These are phyloP conservation scores for Moricandia arvensis DNA, from an alignment of 345 rosid genomes.

Conservation along the genomic window DNA sequence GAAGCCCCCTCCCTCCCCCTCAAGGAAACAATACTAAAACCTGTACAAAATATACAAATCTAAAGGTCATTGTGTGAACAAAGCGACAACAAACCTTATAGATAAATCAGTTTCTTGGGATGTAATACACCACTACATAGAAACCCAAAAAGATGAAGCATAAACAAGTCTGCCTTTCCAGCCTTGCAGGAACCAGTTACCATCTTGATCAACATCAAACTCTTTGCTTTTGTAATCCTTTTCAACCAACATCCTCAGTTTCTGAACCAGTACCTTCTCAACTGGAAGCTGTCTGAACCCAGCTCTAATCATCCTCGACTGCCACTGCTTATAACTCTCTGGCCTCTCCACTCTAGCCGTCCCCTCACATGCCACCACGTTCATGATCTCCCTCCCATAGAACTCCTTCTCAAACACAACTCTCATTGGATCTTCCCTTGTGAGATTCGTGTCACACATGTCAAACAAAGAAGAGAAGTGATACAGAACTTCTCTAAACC, in stretches of 20 bases:
- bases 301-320: constrained; percentile 50
- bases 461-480: constrained; percentile 70
- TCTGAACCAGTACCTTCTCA: constrained; percentile 43
- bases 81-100: not conserved
- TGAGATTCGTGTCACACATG: constrained; percentile 47
- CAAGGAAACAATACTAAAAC: no score
- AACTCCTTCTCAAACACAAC: constrained; percentile 63
- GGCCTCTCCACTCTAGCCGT: constrained; percentile 71
- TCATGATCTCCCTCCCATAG: constrained; percentile 60
- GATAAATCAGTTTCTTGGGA: not conserved
- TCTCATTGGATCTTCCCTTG: constrained; percentile 51
- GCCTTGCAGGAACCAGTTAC: constrained; percentile 73
- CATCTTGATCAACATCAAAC: constrained; percentile 57
- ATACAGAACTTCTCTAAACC: constrained; percentile 75
- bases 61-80: not conserved
- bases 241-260: constrained; percentile 40
- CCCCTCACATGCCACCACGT: constrained; percentile 78
- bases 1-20: no score
- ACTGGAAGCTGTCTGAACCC: constrained; percentile 62
- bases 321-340: constrained; percentile 87
- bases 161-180: constrained; percentile 71
- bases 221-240: constrained; percentile 47
- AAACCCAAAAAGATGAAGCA: constrained; percentile 66
- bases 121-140: constrained; percentile 36
- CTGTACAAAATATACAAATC: no score